These are phyloP conservation scores for Medicago lupulina DNA, from an alignment of 306 rosid species.

Conservation along the genomic window DNA sequence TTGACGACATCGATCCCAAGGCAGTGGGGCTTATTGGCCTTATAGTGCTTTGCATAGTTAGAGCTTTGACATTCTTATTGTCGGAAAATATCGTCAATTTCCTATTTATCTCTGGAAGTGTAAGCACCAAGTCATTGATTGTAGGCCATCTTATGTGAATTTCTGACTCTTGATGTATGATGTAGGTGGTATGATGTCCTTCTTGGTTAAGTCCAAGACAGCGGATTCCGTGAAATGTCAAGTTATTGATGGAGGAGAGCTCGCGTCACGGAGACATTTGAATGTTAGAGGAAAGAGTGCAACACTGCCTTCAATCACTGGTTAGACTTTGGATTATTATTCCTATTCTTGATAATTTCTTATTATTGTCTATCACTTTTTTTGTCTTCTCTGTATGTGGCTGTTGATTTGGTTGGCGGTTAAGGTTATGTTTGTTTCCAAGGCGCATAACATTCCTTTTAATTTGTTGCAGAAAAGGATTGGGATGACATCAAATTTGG, in stretches of 20 bases:
- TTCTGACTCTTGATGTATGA: constrained; percentile 44
- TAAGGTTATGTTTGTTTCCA: constrained; percentile 11
- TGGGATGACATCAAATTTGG: constrained; percentile 99
- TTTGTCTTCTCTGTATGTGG: neutral
- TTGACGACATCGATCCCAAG: neutral
- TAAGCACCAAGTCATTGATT: neutral
- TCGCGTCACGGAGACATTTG: constrained; percentile 88
- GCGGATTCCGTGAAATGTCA: constrained; percentile 89
- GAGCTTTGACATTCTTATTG: constrained; percentile 2
- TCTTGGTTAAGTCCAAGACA: constrained; percentile 80
- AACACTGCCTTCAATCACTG: constrained; percentile 95
- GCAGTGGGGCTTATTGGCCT: neutral
- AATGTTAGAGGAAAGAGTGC: constrained; percentile 99
- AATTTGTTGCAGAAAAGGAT: constrained; percentile 85
- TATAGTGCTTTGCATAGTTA: neutral
- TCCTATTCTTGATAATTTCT: constrained; percentile 1
- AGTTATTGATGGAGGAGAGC: constrained; percentile 99
- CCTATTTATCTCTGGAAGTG: constrained; percentile 19
- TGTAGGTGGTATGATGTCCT: constrained; percentile 98
- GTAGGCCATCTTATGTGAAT: constrained; percentile 22
- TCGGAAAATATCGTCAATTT: constrained; percentile 12
- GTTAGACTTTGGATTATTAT: constrained; percentile 51
- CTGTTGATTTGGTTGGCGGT: neutral
- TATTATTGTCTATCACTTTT: neutral
- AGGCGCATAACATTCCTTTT: constrained; percentile 34